phyloP scores from a whole-genome alignment of 2,329 filamentous ascomycete genomes.

The Colletotrichum sp. region DNA sequence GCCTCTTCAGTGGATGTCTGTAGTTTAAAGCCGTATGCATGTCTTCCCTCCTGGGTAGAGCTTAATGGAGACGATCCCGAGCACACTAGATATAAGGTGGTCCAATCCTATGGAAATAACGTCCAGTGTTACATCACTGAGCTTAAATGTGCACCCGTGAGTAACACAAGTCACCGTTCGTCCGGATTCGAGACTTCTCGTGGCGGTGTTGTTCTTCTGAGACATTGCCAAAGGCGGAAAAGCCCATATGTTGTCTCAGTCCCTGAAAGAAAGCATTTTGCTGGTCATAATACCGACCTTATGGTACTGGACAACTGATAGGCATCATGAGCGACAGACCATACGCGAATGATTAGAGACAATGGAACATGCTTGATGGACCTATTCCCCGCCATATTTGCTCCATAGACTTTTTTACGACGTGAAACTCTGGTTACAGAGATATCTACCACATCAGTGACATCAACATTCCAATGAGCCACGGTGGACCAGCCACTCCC shows the following conservation, averaged over 20 bases:
- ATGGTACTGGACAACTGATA: not conserved
- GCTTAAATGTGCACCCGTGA: not conserved
- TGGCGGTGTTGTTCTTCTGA: not conserved
- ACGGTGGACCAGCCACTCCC: not conserved
- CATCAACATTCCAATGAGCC: not conserved
- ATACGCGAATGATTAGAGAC: not conserved
- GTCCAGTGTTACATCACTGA: not conserved
- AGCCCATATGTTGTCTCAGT: not conserved
- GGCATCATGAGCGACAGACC: accelerated
- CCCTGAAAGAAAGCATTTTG: not conserved
- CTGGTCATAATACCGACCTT: not conserved
- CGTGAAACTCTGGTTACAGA: not conserved
- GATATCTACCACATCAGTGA: not conserved
- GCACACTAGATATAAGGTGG: not conserved
- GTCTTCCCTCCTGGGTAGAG: accelerated
- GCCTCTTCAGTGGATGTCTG: not conserved
- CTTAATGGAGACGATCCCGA: accelerated
- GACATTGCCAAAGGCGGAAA: not conserved
- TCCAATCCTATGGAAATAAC: not conserved
- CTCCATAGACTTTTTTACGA: not conserved
- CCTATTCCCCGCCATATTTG: accelerated
- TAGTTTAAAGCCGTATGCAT: not conserved
- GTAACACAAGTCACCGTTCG: not conserved
- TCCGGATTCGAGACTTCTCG: not conserved
- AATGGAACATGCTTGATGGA: not conserved